phyloP scores from a whole-genome alignment of 345 rosid genomes.

The Hibiscus syriacus region DNA sequence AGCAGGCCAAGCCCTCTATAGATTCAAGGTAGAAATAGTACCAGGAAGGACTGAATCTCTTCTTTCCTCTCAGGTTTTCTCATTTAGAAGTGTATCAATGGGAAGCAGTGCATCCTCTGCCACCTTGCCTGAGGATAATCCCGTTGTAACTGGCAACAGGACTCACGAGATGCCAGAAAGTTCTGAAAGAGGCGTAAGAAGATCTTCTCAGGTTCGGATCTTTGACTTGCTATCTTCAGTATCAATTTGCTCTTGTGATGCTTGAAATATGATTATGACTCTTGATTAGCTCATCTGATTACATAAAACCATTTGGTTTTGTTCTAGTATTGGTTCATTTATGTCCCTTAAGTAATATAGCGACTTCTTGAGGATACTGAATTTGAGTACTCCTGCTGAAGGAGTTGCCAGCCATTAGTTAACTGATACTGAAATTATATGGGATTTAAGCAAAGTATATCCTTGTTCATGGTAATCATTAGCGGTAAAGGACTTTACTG shows the following conservation, averaged over 20 bases:
- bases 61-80: constrained; percentile 90
- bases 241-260: neutral
- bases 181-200: constrained; percentile 39
- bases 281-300: neutral
- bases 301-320: neutral
- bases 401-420: neutral
- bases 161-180: constrained; percentile 35
- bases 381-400: neutral
- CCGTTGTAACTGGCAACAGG: constrained; percentile 20
- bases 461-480: neutral
- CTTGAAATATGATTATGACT: neutral
- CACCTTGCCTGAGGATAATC: constrained; percentile 23
- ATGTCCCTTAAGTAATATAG: neutral
- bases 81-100: constrained; percentile 61
- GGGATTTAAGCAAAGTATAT: neutral
- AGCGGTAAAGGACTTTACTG: neutral
- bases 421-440: neutral
- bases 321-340: neutral
- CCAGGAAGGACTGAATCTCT: constrained; percentile 52
- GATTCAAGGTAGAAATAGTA: constrained; percentile 72
- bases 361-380: neutral
- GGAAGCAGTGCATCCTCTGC: constrained; percentile 41
- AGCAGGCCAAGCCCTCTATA: constrained; percentile 82
- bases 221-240: neutral
- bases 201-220: constrained; percentile 54